Percentiles rank a stretch among this genome's conserved stretches.
These are phyloP conservation scores for Jaminaea rosea DNA, from an alignment of 1,284 basidiomycete genomes.

Conservation along the genomic window DNA sequence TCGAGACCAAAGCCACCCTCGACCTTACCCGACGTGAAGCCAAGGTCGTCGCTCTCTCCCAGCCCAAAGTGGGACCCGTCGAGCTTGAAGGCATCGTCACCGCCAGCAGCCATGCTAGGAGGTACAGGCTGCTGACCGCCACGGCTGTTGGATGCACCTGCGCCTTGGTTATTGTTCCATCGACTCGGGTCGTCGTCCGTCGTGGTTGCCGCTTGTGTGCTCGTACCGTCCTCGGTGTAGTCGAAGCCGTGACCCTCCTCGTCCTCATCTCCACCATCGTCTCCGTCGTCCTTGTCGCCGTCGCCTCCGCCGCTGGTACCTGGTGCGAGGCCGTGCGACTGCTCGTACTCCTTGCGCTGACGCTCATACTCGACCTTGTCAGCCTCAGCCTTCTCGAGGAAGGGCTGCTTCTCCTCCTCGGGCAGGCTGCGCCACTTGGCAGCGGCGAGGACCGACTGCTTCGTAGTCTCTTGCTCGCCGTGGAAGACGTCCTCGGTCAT, in stretches of 20 bases:
- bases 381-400: constrained; percentile 32
- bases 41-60: background rate
- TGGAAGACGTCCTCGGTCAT: constrained; percentile 64
- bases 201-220: no score
- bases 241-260: background rate
- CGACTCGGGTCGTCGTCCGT: no score
- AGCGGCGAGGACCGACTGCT: constrained; percentile 86
- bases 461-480: constrained; percentile 86
- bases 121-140: no score
- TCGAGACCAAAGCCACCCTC: constrained; percentile 1
- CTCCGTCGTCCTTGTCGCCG: background rate
- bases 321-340: constrained; percentile 7
- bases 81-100: background rate
- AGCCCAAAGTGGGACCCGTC: constrained; percentile 1
- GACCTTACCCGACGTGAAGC: background rate
- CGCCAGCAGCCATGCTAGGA: background rate
- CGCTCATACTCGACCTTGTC: constrained; percentile 42
- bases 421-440: constrained; percentile 83
- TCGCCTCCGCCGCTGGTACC: background rate
- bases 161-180: no score
- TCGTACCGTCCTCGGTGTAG: no score
- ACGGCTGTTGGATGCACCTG: no score
- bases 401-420: constrained; percentile 65
- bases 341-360: constrained; percentile 34
- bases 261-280: background rate